Percentiles rank a stretch among this genome's conserved stretches.
These are phyloP conservation scores for Hortiboletus flavorubellus DNA, from an alignment of 768 basidiomycete species.

Conservation along the genomic window DNA sequence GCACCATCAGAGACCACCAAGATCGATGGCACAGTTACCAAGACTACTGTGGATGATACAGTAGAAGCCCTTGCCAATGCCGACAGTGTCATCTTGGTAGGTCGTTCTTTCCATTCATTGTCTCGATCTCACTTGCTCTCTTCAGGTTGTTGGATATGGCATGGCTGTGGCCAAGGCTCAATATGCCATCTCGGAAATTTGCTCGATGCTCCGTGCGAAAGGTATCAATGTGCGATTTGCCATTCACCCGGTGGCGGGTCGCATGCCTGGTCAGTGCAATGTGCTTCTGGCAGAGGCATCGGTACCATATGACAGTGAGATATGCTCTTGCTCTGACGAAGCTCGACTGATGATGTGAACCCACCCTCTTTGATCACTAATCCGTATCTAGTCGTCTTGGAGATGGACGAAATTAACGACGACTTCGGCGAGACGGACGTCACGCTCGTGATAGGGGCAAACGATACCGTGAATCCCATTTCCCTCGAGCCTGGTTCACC, in stretches of 20 bases:
- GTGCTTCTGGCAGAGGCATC: constrained; percentile 89
- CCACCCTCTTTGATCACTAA: neutral
- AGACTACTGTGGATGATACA: constrained; percentile 77
- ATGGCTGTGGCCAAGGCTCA: constrained; percentile 94
- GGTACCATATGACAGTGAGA: constrained; percentile 83
- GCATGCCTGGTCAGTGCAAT: constrained; percentile 93
- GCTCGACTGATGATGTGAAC: neutral
- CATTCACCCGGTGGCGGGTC: constrained; percentile 87
- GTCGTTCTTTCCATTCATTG: neutral
- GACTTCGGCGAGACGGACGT: constrained; percentile 87
- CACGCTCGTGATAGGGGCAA: constrained; percentile 88
- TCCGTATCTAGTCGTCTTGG: constrained; percentile 62
- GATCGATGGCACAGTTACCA: constrained; percentile 80
- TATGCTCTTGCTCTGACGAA: neutral
- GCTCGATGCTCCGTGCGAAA: constrained; percentile 64
- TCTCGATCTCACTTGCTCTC: constrained; percentile 4
- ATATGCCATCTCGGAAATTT: constrained; percentile 74
- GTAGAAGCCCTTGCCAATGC: constrained; percentile 75
- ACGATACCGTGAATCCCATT: constrained; percentile 91
- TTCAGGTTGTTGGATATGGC: constrained; percentile 78
- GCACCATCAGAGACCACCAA: constrained; percentile 57
- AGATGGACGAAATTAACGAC: constrained; percentile 95
- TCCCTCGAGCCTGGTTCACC: constrained; percentile 82
- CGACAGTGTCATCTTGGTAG: constrained; percentile 78
- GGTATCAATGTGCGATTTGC: constrained; percentile 82